Evolutionary conservation across 2,329 filamentous ascomycete genomes (phyloP).

Genomic region (Epichloe amarillans): DNA sequence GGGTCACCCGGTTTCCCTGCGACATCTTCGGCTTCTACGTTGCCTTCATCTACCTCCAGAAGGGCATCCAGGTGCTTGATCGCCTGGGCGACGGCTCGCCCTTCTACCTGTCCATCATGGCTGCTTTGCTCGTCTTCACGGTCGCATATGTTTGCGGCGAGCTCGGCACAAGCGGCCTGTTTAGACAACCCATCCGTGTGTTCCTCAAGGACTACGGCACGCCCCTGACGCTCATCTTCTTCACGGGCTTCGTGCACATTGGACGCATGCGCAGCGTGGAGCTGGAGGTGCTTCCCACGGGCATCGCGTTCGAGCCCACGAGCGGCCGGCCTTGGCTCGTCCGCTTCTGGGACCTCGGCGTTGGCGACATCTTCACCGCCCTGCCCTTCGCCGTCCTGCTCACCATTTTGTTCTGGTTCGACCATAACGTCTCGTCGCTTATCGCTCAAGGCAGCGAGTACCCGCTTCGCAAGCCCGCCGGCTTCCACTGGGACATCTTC

Average conservation of each 20-base stretch:
- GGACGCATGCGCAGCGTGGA: conserved; percentile 64
- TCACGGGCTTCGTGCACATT: conserved; percentile 78
- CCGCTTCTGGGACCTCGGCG: conserved; percentile 64
- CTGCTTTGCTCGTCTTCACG: conserved; percentile 65
- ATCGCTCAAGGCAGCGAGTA: conserved; percentile 77
- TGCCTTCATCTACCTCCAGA: conserved; percentile 82
- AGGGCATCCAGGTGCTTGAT: conserved; percentile 74
- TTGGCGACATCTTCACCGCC: conserved; percentile 65
- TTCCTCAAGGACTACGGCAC: conserved; percentile 88
- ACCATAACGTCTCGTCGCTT: conserved; percentile 76
- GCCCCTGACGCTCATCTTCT: conserved; percentile 71
- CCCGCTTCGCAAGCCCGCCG: conserved; percentile 65
- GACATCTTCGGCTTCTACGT: conserved; percentile 94
- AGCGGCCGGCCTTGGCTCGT: conserved; percentile 62
- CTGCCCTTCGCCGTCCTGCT: conserved; percentile 77
- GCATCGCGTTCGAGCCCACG: conserved; percentile 68
- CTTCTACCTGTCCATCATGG: conserved; percentile 67
- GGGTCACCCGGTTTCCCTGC: conserved; percentile 82
- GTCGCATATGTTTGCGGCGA: conserved; percentile 62
- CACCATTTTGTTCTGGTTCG: conserved; percentile 80
- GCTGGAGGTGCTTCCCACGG: conserved; percentile 60
- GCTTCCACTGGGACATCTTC: conserved; percentile 79
- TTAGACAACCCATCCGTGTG: conserved; percentile 61
- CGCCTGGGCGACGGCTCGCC: conserved; percentile 54
- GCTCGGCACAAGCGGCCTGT: conserved; percentile 57